Evolutionary conservation across 192 early-diverging fungal species (phyloP).

Genomic region (Podila epigama): DNA sequence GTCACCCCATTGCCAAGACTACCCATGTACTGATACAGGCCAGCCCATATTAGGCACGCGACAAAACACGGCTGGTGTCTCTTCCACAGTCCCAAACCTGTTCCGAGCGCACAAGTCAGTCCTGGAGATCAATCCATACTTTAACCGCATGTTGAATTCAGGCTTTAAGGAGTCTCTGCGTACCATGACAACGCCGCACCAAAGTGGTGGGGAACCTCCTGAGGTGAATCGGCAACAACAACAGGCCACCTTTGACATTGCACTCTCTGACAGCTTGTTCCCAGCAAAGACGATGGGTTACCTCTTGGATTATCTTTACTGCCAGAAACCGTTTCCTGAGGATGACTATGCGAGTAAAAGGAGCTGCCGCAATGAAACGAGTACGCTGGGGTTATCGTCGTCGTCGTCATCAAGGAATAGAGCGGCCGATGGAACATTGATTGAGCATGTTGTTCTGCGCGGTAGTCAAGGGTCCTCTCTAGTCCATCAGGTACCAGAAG

Average conservation of each 20-base stretch:
- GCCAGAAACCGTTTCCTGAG: conserved; percentile 1
- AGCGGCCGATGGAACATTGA: neutral
- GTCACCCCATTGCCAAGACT: too few relatives aligned
- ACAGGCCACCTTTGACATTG: neutral
- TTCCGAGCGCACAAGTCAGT: conserved; percentile 32
- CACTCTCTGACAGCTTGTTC: conserved; percentile 28
- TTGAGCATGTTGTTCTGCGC: neutral
- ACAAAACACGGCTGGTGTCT: too few relatives aligned
- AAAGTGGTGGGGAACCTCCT: neutral
- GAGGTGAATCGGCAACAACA: neutral
- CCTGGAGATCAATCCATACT: conserved; percentile 21
- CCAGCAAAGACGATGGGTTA: conserved; percentile 21
- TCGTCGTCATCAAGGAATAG: too few relatives aligned
- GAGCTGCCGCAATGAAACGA: neutral
- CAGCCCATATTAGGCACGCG: neutral
- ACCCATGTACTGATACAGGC: neutral
- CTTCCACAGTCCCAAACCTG: too few relatives aligned
- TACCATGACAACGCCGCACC: too few relatives aligned
- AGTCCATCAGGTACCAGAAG: too few relatives aligned
- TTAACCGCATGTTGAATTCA: conserved; percentile 29
- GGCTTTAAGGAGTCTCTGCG: conserved; percentile 17
- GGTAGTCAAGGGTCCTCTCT: too few relatives aligned
- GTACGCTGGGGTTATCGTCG: too few relatives aligned
- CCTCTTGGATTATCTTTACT: conserved; percentile 37
- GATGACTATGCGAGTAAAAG: neutral